Percentiles rank a stretch among this genome's conserved stretches.
These are phyloP conservation scores for sunflower (Helianthus annuus) DNA, from an alignment of 129 eudicot genomes.

Conservation along the genomic window HanXRQr2.0-SUNRISE NC_035442.2:4567393-4567892, in stretches of 20 bases:
- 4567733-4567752: conserved; percentile 74
- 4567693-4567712: not conserved
- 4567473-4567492: conserved; percentile 11
- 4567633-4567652: conserved; percentile 71
- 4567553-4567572: conserved; percentile 90
- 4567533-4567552: conserved; percentile 83
- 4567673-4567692: not conserved
- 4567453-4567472: not conserved
- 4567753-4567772: conserved; percentile 75
- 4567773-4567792: conserved; percentile 63
- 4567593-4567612: conserved; percentile 80
- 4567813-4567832: not conserved
- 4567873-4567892: conserved; percentile 89
- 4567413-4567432: conserved; percentile 1
- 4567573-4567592: conserved; percentile 85
- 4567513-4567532: conserved; percentile 66
- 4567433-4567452: not conserved
- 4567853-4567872: conserved; percentile 12
- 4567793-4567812: conserved; percentile 49
- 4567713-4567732: conserved; percentile 54
- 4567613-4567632: conserved; percentile 88
- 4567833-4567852: not conserved
- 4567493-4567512: conserved; percentile 81
- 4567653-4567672: not conserved
- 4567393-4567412: not conserved